Evolutionary conservation across 306 rosid species (phyloP).

Genomic region (Pterocarpus macrocarpus): DNA sequence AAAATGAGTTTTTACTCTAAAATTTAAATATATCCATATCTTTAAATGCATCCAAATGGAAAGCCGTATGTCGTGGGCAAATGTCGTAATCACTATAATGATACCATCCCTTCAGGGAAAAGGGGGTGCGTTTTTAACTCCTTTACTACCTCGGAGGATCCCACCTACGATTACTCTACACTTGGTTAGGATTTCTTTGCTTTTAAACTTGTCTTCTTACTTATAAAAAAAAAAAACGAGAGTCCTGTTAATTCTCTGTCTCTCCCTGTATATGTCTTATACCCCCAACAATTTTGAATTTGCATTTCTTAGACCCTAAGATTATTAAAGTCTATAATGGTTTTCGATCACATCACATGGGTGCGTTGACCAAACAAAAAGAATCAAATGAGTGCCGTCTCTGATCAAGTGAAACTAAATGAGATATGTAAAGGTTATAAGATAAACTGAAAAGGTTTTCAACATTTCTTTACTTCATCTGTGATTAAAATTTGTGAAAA

Average conservation of each 20-base stretch:
- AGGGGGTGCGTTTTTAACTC: no score
- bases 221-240: background rate
- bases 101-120: no score
- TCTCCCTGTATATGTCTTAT: no score
- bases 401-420: background rate
- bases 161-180: background rate
- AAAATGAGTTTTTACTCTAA: no score
- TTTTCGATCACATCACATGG: background rate
- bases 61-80: background rate
- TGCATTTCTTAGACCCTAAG: background rate
- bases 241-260: background rate
- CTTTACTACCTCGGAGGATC: background rate
- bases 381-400: background rate
- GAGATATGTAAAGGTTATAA: no score
- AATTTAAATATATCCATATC: no score
- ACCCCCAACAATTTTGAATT: background rate
- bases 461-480: no score
- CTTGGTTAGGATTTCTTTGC: background rate
- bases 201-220: conserved; percentile 1
- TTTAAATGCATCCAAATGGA: no score
- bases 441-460: no score
- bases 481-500: no score
- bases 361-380: background rate
- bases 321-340: background rate
- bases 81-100: no score